Percentiles rank a stretch among this genome's conserved stretches.
Evolutionary conservation across 164 flowering plant species (phyloP).

Genomic region (Echeveria elegans): DNA sequence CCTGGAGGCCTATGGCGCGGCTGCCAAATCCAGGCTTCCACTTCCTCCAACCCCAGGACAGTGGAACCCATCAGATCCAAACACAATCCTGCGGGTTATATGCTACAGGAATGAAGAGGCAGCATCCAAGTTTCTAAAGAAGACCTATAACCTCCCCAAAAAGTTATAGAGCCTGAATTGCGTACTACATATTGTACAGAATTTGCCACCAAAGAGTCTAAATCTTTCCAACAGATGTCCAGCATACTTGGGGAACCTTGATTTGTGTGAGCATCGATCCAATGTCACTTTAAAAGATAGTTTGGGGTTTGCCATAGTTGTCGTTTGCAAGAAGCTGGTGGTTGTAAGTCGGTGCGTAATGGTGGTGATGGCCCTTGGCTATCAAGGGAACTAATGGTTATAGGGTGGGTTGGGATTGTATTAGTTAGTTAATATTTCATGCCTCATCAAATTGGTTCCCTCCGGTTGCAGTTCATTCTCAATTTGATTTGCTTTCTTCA

Average conservation of each 20-base stretch:
- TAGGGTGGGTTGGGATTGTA: not conserved
- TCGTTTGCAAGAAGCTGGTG: not conserved
- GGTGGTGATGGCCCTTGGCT: not conserved
- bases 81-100: conserved; percentile 53
- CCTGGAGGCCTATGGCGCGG: conserved; percentile 48
- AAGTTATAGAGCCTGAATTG: conserved; percentile 24
- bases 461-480: not conserved
- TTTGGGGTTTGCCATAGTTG: not conserved
- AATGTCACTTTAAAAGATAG: too few species aligned
- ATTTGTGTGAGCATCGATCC: too few species aligned
- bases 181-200: conserved; percentile 3
- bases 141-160: conserved; percentile 60
- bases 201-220: not conserved
- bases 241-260: too few species aligned
- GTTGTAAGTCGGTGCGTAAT: not conserved
- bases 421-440: not conserved
- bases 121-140: conserved; percentile 60
- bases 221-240: not conserved
- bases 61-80: conserved; percentile 60
- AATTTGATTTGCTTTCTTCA: too few species aligned
- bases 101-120: conserved; percentile 63
- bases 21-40: conserved; percentile 56
- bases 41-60: conserved; percentile 65
- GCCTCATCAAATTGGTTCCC: not conserved
- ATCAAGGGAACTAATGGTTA: not conserved